Percentiles rank a stretch among this genome's conserved stretches.
These are phyloP conservation scores for Tolypocladium tropicale DNA, from an alignment of 2,329 filamentous ascomycete species.

Conservation along the genomic window DNA sequence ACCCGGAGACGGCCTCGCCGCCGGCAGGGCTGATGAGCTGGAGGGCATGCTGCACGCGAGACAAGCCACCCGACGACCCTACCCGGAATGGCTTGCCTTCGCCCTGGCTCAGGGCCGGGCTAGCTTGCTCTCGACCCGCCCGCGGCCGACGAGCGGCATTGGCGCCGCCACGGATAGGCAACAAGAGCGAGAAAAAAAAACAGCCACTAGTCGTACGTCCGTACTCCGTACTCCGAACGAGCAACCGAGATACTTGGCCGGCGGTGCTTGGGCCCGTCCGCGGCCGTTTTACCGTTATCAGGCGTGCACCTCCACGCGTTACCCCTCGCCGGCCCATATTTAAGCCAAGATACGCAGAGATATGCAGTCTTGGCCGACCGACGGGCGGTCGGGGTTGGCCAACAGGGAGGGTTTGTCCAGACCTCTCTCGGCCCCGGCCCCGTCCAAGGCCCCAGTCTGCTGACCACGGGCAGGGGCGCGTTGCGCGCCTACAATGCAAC, in stretches of 20 bases:
- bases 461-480: neutral
- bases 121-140: neutral
- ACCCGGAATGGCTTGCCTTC: no score
- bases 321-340: no score
- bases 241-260: no score
- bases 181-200: no score
- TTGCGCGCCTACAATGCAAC: neutral
- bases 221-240: no score
- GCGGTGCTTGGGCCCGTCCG: no score
- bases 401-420: neutral
- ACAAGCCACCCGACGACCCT: neutral
- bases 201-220: no score
- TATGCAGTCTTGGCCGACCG: neutral
- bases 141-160: neutral
- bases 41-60: neutral
- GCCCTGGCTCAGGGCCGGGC: neutral
- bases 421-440: neutral
- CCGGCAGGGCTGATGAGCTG: neutral
- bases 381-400: neutral
- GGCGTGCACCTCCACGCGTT: no score
- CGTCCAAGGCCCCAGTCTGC: neutral
- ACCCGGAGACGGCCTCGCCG: neutral
- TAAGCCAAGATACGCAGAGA: neutral
- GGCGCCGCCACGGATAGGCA: neutral
- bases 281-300: neutral